Evolutionary conservation across 1,139 yeast species (phyloP), one percentile per base, ranked within the genome.

Genomic region (Kodamaea sp.): DNA sequence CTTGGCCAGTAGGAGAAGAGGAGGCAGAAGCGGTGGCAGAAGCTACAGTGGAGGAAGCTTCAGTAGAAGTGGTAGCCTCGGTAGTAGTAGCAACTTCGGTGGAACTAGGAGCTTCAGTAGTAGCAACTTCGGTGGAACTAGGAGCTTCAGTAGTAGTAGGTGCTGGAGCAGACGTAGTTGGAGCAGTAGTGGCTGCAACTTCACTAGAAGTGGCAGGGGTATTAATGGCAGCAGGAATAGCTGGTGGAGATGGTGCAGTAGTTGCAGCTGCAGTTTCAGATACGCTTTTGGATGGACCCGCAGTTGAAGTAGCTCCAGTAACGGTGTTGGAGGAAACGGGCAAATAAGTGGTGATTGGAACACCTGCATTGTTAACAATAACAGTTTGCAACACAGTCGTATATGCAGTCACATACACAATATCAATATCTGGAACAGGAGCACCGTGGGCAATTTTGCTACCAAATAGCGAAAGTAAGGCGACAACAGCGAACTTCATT

Each of bases 401-500:
- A 33, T 39, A 47, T 23, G 44, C 38, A 30, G 57, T 51, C 27
- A 48, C 48, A 30, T 42, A 46, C 26, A 50, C 52, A 24, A 50
- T 46, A 25, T 48, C 40, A 26, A 59, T 42, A 26, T 42, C 56
- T 15, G 60, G 58, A 29, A 53, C 58, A 9, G 67, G 65, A 29
- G 47, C 54, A 38, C 62, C 59, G 25, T 45, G 44, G 22, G 41
- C 49, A 32, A 44, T 29, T 29, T 37, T 34, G 30, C 49, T 32
- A 27, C 46, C 32, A 34, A 49, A 40, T 24, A 48, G 31, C 29
- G 51, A 40, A 31, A 48, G 43, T 36, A 47, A 40, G 25, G 49
- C 36, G 35, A 42, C 36, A 27, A 38, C 33, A 24, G 53, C 43
- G 27, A 46, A 43, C 37, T 42, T 50, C 54, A 50, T 50, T 15